These are phyloP conservation scores for Debaryomycetaceae sp. DNA, from an alignment of 1,139 yeast genomes.

Conservation along the genomic window DNA sequence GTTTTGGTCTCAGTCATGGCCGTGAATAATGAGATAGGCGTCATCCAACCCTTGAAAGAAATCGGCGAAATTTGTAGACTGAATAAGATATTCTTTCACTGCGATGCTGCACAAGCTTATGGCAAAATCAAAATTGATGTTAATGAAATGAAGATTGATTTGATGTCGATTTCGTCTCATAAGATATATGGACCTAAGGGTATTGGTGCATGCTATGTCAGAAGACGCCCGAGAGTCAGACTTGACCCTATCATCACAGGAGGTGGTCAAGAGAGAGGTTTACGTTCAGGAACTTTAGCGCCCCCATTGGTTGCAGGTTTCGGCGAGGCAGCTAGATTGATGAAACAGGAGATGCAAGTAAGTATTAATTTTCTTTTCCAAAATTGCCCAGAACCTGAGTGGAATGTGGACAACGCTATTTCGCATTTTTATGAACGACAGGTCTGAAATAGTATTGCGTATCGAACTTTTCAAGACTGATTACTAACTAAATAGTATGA, in stretches of 20 bases:
- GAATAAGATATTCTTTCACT: conserved; percentile 90
- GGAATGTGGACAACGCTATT: too few relatives aligned
- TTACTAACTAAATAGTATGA: conserved; percentile 48
- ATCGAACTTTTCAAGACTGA: too few relatives aligned
- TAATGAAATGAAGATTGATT: conserved; percentile 87
- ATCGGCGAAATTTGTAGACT: conserved; percentile 86
- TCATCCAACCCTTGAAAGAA: conserved; percentile 91
- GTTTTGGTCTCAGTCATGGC: conserved; percentile 93
- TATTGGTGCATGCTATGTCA: conserved; percentile 89
- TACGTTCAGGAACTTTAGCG: conserved; percentile 94
- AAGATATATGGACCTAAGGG: conserved; percentile 99
- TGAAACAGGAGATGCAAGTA: conserved; percentile 62
- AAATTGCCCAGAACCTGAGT: too few relatives aligned
- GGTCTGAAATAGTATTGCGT: too few relatives aligned
- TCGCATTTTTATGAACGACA: too few relatives aligned
- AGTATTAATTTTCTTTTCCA: conserved; percentile 8
- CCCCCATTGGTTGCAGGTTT: conserved; percentile 94
- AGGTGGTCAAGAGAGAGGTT: conserved; percentile 99
- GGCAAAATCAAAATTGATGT: conserved; percentile 94
- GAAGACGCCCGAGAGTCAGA: conserved; percentile 98
- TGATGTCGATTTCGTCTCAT: conserved; percentile 91
- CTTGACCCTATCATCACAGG: conserved; percentile 92
- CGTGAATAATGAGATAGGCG: conserved; percentile 97
- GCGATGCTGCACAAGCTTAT: conserved; percentile 98
- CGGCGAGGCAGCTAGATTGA: conserved; percentile 94